Base-by-base conservation (phyloP, 108 stramenopile species). In the Epithemia pelagica region DNA sequence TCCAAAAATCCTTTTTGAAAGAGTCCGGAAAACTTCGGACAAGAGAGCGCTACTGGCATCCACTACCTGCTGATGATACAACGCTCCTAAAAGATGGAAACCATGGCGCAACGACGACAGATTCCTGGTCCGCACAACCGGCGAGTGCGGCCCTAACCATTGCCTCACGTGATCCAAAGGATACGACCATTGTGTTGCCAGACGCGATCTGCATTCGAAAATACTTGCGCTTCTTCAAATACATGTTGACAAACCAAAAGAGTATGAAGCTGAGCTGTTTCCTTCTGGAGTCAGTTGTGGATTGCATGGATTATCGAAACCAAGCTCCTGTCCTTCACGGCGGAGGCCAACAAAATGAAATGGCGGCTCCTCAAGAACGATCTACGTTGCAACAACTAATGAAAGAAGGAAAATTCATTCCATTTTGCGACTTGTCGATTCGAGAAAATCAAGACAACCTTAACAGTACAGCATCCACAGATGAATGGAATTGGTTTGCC, bases 281-380 rank as follows among this genome's bases (percentile, higher is more conserved):
- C 18, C 29, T 84, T 20, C 56, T 77, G 27, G 79, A 81, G 62
- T 74, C 73, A 24, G 79, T 72, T 28, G 72, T 64, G 19, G 83
- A 84, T n/a, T 58, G 37, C 53, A 73, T 77, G 71, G 83, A 84
- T 65, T 76, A 69, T 66, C 69, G 82, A 32, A 77, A 71, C 52
- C 25, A 58, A 15, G 66, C 71, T 25, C 64, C 78, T 18, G 65
- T 32, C 51, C 57, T 79, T 5, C 20, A 32, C 27, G 24, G 8
- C 28, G 54, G 59, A 56, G 19, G 54, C 0, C 32, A 30, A 65
- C 46, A 66, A 58, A 54, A 66, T 18, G 83, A 84, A 68, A 54
- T 31, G 26, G 53, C 72, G 2, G 67, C 70, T 2, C 21, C 62
- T 5, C 73, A 81, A 33, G 83, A 84, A 54, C 72, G 78, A 22